A percentile compares a stretch with the other conserved stretches of the same genome.
phyloP scores from a whole-genome alignment of 129 eudicot species.

The Smallanthus sonchifolius region DNA sequence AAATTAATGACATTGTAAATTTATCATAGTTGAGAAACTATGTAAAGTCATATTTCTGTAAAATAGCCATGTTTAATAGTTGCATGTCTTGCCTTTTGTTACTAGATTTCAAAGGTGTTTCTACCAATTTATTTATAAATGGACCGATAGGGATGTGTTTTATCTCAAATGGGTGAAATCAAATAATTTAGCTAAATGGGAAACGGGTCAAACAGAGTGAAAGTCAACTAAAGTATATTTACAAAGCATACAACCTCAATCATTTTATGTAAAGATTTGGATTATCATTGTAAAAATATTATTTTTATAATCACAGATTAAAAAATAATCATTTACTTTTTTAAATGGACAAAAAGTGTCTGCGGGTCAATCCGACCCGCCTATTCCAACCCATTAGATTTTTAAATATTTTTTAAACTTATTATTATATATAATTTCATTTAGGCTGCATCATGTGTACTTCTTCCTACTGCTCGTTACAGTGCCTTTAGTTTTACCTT shows the following conservation, averaged over 20 bases:
- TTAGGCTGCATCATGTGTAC: not conserved
- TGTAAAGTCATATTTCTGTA: not conserved
- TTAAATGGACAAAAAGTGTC: not conserved
- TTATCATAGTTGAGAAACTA: not conserved
- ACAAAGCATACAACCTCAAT: not conserved
- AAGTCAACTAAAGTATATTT: not conserved
- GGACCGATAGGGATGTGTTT: not conserved
- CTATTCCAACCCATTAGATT: not conserved
- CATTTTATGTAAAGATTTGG: not conserved
- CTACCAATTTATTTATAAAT: not conserved
- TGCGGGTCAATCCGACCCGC: not conserved
- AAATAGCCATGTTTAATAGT: not conserved
- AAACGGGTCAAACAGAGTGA: not conserved
- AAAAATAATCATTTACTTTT: not conserved
- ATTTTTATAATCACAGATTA: not conserved
- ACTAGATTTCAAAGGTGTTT: not conserved
- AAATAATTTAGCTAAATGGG: not conserved
- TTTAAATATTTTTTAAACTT: not conserved
- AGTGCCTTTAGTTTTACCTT: too few species aligned
- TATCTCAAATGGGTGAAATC: not conserved
- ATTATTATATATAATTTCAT: not conserved
- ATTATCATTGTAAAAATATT: not conserved
- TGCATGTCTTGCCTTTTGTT: not conserved
- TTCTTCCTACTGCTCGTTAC: not conserved
- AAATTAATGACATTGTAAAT: not conserved